A percentile compares a stretch with the other conserved stretches of the same genome.
phyloP scores from a whole-genome alignment of 2,329 filamentous ascomycete species.

The Pseudogymnoascus sp. region DNA sequence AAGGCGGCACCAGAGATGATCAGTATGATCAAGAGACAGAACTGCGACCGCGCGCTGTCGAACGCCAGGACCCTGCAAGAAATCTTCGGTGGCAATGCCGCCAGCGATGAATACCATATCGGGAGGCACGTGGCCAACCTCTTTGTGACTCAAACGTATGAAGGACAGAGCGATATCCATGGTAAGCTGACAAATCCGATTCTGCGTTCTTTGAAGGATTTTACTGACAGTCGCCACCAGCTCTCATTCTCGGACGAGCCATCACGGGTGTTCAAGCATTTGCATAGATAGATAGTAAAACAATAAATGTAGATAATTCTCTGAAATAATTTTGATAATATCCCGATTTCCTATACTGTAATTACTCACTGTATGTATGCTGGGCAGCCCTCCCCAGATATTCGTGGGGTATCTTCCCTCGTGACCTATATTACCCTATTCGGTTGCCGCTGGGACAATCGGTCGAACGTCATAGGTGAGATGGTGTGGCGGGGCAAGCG shows the following conservation, averaged over 20 bases:
- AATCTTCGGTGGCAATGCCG: slow-evolving; percentile 96
- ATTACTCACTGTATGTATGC: neutral
- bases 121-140: slow-evolving; percentile 91
- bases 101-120: slow-evolving; percentile 93
- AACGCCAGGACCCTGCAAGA: slow-evolving; percentile 81
- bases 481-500: slow-evolving; percentile 3
- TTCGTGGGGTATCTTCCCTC: neutral
- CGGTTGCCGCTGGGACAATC: neutral
- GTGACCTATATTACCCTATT: slow-evolving; percentile 6
- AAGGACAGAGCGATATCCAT: slow-evolving; percentile 97
- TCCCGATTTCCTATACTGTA: neutral
- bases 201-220: neutral
- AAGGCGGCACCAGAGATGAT: slow-evolving; percentile 93
- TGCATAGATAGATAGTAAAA: slow-evolving; percentile 43
- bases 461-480: neutral
- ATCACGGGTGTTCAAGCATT: slow-evolving; percentile 75
- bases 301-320: neutral
- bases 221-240: slow-evolving; percentile 36
- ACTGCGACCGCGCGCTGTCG: slow-evolving; percentile 80
- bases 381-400: neutral
- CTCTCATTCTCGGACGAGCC: slow-evolving; percentile 58
- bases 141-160: slow-evolving; percentile 96
- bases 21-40: slow-evolving; percentile 91
- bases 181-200: slow-evolving; percentile 40
- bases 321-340: neutral